Conservation (phyloP, 148 eudicot species). For the Polygonum maritimum region DNA sequence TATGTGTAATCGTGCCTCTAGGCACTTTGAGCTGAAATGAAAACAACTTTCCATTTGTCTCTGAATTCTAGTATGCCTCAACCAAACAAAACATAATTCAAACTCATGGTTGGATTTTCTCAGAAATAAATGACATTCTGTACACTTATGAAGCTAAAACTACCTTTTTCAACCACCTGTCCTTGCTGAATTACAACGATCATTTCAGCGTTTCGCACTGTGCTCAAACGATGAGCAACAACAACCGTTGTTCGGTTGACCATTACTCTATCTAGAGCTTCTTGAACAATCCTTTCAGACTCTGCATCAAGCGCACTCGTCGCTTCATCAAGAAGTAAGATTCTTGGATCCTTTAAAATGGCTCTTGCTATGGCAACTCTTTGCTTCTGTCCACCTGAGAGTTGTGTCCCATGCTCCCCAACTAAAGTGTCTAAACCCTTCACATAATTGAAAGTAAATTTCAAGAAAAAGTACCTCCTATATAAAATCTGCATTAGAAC, state of each 20-base stretch:
- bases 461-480: not conserved
- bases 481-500: not conserved
- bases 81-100: not conserved
- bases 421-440: constrained; percentile 75
- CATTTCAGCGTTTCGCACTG: constrained; percentile 61
- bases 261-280: constrained; percentile 72
- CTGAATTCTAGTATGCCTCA: constrained; percentile 40
- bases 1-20: no score
- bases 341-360: constrained; percentile 60
- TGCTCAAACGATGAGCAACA: constrained; percentile 77
- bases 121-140: no score
- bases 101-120: no score
- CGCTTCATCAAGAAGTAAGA: constrained; percentile 77
- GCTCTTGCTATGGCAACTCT: constrained; percentile 85
- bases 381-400: constrained; percentile 85
- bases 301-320: constrained; percentile 90
- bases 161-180: constrained; percentile 74
- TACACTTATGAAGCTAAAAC: no score
- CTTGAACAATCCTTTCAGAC: constrained; percentile 71
- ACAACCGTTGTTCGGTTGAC: constrained; percentile 59
- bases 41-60: not conserved
- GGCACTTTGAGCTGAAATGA: no score
- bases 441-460: not conserved
- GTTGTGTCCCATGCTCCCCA: constrained; percentile 73
- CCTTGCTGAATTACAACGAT: constrained; percentile 69